Percentiles rank a stretch among this genome's conserved stretches.
These are phyloP conservation scores for Exophiala calicioides DNA, from an alignment of 2,329 filamentous ascomycete species.

Conservation along the genomic window DNA sequence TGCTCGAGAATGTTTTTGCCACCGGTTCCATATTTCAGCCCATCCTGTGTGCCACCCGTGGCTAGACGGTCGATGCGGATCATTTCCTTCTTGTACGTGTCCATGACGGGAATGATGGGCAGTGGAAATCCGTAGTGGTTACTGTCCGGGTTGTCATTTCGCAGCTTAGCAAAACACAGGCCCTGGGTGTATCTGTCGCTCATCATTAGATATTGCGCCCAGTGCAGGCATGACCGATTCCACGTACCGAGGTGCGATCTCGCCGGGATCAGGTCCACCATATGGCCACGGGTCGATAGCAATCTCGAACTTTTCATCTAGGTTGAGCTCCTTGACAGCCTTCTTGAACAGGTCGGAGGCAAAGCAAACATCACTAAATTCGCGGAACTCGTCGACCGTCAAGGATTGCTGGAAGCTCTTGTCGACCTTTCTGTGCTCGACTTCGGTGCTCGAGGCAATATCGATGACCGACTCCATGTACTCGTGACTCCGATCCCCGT, in stretches of 20 bases:
- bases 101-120: slow-evolving; percentile 61
- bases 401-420: slow-evolving; percentile 52
- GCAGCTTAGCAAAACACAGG: slow-evolving; percentile 53
- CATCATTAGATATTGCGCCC: background rate
- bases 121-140: slow-evolving; percentile 66
- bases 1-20: slow-evolving; percentile 54
- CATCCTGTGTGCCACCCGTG: slow-evolving; percentile 52
- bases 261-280: slow-evolving; percentile 52
- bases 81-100: slow-evolving; percentile 55
- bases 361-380: slow-evolving; percentile 51
- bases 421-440: slow-evolving; percentile 48
- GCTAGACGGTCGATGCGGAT: slow-evolving; percentile 61
- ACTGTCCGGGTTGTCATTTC: slow-evolving; percentile 53
- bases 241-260: slow-evolving; percentile 51
- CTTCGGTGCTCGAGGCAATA: slow-evolving; percentile 43
- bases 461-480: slow-evolving; percentile 59
- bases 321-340: slow-evolving; percentile 52
- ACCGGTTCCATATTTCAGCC: slow-evolving; percentile 43
- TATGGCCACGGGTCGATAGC: slow-evolving; percentile 60
- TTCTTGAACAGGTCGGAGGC: slow-evolving; percentile 56
- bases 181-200: slow-evolving; percentile 54
- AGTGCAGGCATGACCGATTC: slow-evolving; percentile 1
- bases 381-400: slow-evolving; percentile 51
- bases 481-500: slow-evolving; percentile 53
- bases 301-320: slow-evolving; percentile 58